Percentiles rank a stretch among this genome's conserved stretches.
Conservation (phyloP, 2,329 filamentous ascomycete genomes). For the Colletotrichum gloeosporioides region DNA sequence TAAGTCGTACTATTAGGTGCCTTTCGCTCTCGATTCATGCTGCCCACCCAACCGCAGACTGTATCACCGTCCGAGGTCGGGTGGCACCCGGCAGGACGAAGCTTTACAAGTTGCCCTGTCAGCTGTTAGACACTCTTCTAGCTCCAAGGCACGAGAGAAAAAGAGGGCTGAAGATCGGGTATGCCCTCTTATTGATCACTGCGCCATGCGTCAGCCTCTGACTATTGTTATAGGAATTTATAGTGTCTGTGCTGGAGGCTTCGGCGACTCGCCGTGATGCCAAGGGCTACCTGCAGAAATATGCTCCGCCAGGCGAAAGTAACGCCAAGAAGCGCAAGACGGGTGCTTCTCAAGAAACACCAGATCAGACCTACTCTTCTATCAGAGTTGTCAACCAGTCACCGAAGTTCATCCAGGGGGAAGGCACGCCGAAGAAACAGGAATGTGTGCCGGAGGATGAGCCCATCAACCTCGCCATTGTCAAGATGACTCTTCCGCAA, state of each 20-base stretch:
- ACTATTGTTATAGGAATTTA: constrained; percentile 68
- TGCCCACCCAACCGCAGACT: neutral
- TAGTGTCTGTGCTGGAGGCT: constrained; percentile 84
- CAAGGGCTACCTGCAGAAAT: constrained; percentile 88
- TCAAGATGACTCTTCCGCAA: constrained; percentile 82
- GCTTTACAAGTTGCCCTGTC: constrained; percentile 14
- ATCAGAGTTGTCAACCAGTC: constrained; percentile 34
- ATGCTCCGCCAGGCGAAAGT: constrained; percentile 47
- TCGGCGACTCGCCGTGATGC: constrained; percentile 93
- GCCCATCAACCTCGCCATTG: constrained; percentile 72
- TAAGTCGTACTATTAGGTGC: neutral
- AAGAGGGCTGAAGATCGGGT: constrained; percentile 55
- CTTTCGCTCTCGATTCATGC: constrained; percentile 4
- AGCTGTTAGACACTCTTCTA: constrained; percentile 14
- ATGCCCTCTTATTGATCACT: constrained; percentile 6
- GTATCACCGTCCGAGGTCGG: constrained; percentile 14
- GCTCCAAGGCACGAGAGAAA: constrained; percentile 36
- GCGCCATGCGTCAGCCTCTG: neutral
- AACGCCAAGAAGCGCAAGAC: neutral
- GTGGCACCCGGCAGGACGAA: constrained; percentile 1
- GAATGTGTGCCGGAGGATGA: constrained; percentile 30
- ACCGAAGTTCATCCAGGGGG: constrained; percentile 42
- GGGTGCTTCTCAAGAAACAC: neutral
- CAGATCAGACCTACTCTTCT: constrained; percentile 22
- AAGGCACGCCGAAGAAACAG: constrained; percentile 28